Percentiles rank a stretch among this genome's conserved stretches.
These are phyloP conservation scores for Verticillium tricorpus DNA, from an alignment of 2,329 filamentous ascomycete genomes.

Conservation along the genomic window DNA sequence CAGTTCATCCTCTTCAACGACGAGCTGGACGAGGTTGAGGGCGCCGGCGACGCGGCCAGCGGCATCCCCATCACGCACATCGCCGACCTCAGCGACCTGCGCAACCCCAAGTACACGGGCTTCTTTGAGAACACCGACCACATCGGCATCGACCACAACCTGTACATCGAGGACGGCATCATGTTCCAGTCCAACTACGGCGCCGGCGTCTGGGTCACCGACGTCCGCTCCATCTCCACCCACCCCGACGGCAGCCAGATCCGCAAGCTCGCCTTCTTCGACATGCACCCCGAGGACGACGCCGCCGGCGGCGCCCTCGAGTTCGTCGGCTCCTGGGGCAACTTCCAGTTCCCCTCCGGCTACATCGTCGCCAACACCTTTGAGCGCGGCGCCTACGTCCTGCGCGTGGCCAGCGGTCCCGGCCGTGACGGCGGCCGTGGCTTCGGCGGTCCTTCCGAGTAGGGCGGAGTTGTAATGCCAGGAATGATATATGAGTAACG, in stretches of 20 bases:
- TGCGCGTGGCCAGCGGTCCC: conserved; percentile 1
- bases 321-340: conserved; percentile 40
- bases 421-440: conserved; percentile 1
- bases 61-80: conserved; percentile 45
- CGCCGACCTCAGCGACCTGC: conserved; percentile 37
- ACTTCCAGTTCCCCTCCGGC: conserved; percentile 38
- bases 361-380: conserved; percentile 43
- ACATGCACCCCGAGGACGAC: conserved; percentile 43
- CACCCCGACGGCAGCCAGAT: conserved; percentile 34
- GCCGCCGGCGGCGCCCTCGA: conserved; percentile 25
- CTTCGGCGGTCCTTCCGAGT: background rate
- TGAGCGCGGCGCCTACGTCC: conserved; percentile 37
- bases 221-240: conserved; percentile 22
- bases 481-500: background rate
- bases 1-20: conserved; percentile 35
- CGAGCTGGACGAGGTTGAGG: conserved; percentile 34
- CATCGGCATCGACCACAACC: conserved; percentile 39
- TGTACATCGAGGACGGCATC: conserved; percentile 35
- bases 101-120: conserved; percentile 32
- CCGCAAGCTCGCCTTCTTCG: conserved; percentile 39
- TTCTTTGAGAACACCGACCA: conserved; percentile 30
- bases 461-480: background rate
- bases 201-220: conserved; percentile 35
- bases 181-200: conserved; percentile 43
- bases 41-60: conserved; percentile 24